A percentile compares a stretch with the other conserved stretches of the same genome.
These are phyloP conservation scores for Ceratobasidium sp. DNA, from an alignment of 1,284 basidiomycete species.

Conservation along the genomic window DNA sequence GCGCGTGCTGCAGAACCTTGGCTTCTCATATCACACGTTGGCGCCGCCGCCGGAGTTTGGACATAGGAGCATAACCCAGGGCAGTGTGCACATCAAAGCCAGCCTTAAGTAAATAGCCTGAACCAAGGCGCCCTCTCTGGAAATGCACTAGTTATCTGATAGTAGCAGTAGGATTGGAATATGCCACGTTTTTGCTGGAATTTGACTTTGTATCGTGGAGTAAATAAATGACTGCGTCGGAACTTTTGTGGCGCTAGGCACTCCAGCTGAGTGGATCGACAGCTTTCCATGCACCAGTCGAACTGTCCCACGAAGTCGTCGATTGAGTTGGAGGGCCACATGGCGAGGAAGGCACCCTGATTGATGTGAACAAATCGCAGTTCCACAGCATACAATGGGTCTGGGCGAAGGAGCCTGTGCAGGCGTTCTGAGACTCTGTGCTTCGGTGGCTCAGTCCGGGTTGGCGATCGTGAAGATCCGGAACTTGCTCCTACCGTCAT, in stretches of 20 bases:
- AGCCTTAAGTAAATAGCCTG: neutral
- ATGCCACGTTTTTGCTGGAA: constrained; percentile 12
- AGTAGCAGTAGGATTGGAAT: neutral
- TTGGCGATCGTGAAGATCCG: constrained; percentile 35
- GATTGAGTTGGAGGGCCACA: constrained; percentile 39
- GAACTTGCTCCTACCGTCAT: constrained; percentile 20
- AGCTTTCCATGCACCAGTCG: constrained; percentile 18
- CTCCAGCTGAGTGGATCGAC: constrained; percentile 9
- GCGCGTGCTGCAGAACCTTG: neutral
- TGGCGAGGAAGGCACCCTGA: constrained; percentile 32
- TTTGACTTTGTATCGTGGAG: constrained; percentile 21
- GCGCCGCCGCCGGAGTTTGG: constrained; percentile 13
- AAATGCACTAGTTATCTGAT: constrained; percentile 1
- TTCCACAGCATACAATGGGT: constrained; percentile 19
- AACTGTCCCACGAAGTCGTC: constrained; percentile 15
- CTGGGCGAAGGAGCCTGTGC: neutral
- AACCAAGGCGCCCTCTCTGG: neutral
- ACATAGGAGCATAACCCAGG: constrained; percentile 4
- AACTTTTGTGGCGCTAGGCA: constrained; percentile 16
- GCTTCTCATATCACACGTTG: constrained; percentile 13
- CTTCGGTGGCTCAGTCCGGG: constrained; percentile 26
- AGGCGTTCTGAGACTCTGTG: constrained; percentile 22
- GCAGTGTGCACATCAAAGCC: constrained; percentile 7
- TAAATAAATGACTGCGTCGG: neutral
- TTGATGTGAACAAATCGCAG: constrained; percentile 30